Percentiles rank a stretch among this genome's conserved stretches.
Conservation (phyloP, 305 asterid genomes). For the Andrographis paniculata region DNA sequence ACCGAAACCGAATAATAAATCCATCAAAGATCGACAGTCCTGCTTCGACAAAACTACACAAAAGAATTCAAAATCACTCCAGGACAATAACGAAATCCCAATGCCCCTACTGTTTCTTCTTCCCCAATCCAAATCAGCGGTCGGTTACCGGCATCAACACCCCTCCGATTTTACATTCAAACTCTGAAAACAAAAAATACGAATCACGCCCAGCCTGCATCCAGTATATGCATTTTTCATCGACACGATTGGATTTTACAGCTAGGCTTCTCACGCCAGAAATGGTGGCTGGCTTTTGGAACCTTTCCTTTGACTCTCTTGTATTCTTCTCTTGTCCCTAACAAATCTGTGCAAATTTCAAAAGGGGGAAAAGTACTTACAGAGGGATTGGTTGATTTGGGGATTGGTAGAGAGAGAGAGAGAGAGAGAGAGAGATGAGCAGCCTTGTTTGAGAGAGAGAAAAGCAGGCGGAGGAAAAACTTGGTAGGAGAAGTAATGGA, state of each 20-base stretch:
- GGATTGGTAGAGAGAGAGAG: background rate
- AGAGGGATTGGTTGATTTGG: background rate
- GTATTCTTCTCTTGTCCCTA: too few relatives aligned
- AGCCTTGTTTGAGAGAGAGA: slow-evolving; percentile 7
- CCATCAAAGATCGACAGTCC: slow-evolving; percentile 1
- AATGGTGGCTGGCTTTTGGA: too few relatives aligned
- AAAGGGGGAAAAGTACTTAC: background rate
- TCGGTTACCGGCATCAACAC: slow-evolving; percentile 4
- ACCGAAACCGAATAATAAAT: slow-evolving; percentile 12
- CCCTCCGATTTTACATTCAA: slow-evolving; percentile 4
- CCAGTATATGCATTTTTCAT: slow-evolving; percentile 12
- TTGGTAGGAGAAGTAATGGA: slow-evolving; percentile 1
- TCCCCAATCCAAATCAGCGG: slow-evolving; percentile 5
- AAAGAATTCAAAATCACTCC: slow-evolving; percentile 11
- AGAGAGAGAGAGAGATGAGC: slow-evolving; percentile 1
- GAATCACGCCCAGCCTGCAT: slow-evolving; percentile 1
- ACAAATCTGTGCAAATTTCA: background rate
- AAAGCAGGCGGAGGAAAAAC: slow-evolving; percentile 5
- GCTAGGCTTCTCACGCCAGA: too few relatives aligned
- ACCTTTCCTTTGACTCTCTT: too few relatives aligned
- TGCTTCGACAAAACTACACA: slow-evolving; percentile 1
- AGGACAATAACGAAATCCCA: slow-evolving; percentile 13
- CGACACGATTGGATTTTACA: background rate
- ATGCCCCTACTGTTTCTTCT: background rate
- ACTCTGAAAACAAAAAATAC: background rate